Conservation (phyloP, 2,329 filamentous ascomycete species). For the Pezicula neosporulosa region DNA sequence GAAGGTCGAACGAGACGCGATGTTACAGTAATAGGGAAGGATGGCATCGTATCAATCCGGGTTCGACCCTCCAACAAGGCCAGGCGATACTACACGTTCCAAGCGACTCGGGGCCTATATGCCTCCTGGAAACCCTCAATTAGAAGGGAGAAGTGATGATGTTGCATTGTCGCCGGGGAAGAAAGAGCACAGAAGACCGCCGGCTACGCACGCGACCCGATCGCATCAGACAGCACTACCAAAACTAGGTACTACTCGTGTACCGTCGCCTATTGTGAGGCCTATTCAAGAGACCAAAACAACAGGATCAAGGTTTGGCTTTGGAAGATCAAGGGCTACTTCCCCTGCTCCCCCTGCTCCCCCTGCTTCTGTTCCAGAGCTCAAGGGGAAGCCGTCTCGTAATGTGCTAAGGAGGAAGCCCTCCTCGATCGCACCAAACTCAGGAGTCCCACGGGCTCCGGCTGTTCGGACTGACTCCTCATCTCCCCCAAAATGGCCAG, state of each 20-base stretch:
- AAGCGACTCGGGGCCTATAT: constrained; percentile 23
- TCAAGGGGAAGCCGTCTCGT: constrained; percentile 29
- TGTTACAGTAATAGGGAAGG: constrained; percentile 22
- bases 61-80: constrained; percentile 37
- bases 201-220: constrained; percentile 7
- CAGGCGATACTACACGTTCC: constrained; percentile 33
- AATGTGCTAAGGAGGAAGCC: constrained; percentile 48
- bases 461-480: constrained; percentile 18
- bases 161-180: constrained; percentile 32
- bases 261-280: constrained; percentile 14
- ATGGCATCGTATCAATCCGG: constrained; percentile 42
- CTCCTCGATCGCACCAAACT: constrained; percentile 40
- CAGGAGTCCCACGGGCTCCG: constrained; percentile 12
- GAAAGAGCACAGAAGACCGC: constrained; percentile 14
- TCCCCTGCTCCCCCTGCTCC: constrained; percentile 1
- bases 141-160: constrained; percentile 35
- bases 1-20: constrained; percentile 12
- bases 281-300: constrained; percentile 12
- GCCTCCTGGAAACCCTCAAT: constrained; percentile 11
- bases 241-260: constrained; percentile 15
- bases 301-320: constrained; percentile 19
- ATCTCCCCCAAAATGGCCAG: constrained; percentile 14
- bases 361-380: constrained; percentile 9
- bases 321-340: constrained; percentile 14
- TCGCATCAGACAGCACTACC: constrained; percentile 17